Evolutionary conservation across 345 rosid genomes (phyloP), one percentile per base, ranked within the genome.

Genomic region (Lepidium didymum): DNA sequence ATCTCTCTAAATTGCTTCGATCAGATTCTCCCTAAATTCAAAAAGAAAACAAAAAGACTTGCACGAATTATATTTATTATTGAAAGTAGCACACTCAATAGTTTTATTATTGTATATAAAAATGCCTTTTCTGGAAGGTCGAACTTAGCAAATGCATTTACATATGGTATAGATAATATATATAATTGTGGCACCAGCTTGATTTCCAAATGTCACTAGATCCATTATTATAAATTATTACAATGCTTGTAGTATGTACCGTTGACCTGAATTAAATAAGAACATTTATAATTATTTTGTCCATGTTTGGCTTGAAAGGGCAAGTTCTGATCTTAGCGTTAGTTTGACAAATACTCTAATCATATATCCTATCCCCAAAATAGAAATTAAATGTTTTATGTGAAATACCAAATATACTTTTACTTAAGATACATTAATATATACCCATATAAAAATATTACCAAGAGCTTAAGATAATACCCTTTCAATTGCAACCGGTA

Each of bases 241-340:
- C 8, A 27, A 27, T 27, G 31, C 31, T 29, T 5, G 33, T 29
- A 16, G 13, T 8, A 69, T 50, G 33, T n/a, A 19, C 6, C 6
- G 64, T 44, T 64, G 76, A 64, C 69, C 2, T 71, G 41, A 37
- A 13, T 63, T 8, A 52, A 43, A 51, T 60, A 47, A 25, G 36
- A 25, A 5, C 2, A 19, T 42, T 16, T 13, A 27, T 38, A 44
- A 55, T 34, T 8, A 52, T 62, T 9, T 34, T 72, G 70, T 3
- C 70, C 44, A 19, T 29, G 65, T 72, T 50, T 72, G 0, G 40
- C 52, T 64, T 72, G 76, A 64, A 64, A 72, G 76, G 76, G 65
- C 70, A 72, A 46, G 52, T 63, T 71, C 34, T 36, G 31, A 56
- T 57, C 14, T 18, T 45, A 8, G 29, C 46, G n/a, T 7, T 43